A percentile compares a stretch with the other conserved stretches of the same genome.
Evolutionary conservation across 2,329 filamentous ascomycete species (phyloP).

Genomic region (Didymella glomerata): DNA sequence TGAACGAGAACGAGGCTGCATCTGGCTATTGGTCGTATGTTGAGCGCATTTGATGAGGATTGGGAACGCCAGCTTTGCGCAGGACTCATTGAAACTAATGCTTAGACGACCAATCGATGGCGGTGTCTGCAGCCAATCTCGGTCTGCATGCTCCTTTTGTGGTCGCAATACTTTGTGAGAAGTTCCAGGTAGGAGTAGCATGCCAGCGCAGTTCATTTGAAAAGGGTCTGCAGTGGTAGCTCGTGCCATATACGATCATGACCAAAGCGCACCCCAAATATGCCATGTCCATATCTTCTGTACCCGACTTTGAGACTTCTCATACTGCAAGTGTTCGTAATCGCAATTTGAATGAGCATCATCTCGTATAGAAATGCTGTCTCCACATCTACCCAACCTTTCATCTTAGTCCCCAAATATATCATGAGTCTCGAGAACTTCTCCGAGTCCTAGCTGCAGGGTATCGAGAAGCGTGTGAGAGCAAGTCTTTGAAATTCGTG

Average conservation of each 20-base stretch:
- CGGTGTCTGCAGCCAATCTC: neutral
- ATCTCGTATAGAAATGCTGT: neutral
- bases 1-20: slow-evolving; percentile 1
- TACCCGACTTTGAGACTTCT: neutral
- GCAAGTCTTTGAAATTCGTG: neutral
- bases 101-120: neutral
- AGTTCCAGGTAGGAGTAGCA: neutral
- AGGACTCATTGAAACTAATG: neutral
- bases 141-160: neutral
- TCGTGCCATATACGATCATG: neutral
- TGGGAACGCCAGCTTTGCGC: slow-evolving; percentile 2
- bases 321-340: neutral
- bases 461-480: neutral
- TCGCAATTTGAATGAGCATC: neutral
- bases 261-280: neutral
- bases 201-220: neutral
- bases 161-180: neutral
- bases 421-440: neutral
- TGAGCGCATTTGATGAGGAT: neutral
- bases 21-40: neutral
- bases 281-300: neutral
- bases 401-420: neutral
- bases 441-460: too few relatives aligned
- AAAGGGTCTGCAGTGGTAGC: neutral
- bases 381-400: slow-evolving; percentile 3